Evolutionary conservation across 306 rosid genomes (phyloP).

Genomic region (Vicia villosa): DNA sequence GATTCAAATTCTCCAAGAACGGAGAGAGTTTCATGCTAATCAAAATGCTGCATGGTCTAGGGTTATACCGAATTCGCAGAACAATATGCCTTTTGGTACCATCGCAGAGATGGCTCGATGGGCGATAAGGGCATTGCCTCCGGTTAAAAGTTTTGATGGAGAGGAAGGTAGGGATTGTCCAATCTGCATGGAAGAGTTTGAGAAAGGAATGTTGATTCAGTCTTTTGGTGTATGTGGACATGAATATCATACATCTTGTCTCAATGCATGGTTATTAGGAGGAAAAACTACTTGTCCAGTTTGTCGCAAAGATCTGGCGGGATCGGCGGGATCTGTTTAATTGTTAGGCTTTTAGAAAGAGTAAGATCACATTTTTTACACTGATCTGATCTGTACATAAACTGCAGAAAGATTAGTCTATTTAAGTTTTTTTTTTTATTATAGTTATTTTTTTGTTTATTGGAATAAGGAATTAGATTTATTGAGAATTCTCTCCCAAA

Average conservation of each 20-base stretch:
- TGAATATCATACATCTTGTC: conserved; percentile 1
- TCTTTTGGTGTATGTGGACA: conserved; percentile 26
- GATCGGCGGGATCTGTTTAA: not conserved
- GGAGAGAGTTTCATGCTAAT: not conserved
- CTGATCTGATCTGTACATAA: not conserved
- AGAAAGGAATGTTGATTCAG: conserved; percentile 9
- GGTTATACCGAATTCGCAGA: not conserved
- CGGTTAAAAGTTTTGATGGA: not conserved
- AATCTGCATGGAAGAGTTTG: conserved; percentile 20
- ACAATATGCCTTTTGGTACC: not conserved
- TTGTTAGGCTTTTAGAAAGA: not conserved
- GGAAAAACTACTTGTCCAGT: conserved; percentile 29
- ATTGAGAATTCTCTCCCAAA: too few relatives aligned
- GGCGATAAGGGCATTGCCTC: conserved; percentile 16
- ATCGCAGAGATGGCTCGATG: not conserved
- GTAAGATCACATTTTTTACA: not conserved
- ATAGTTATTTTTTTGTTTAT: too few relatives aligned
- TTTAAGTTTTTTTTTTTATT: too few relatives aligned
- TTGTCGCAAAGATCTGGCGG: conserved; percentile 8
- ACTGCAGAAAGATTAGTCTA: too few relatives aligned
- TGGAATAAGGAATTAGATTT: too few relatives aligned
- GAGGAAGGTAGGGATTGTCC: not conserved
- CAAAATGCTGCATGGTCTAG: not conserved
- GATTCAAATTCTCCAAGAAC: not conserved
- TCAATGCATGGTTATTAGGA: conserved; percentile 5